Evolutionary conservation across 495 filamentous ascomycete species (phyloP), one percentile per base, ranked within the genome.

Genomic region (Endocarpon pusillum): DNA sequence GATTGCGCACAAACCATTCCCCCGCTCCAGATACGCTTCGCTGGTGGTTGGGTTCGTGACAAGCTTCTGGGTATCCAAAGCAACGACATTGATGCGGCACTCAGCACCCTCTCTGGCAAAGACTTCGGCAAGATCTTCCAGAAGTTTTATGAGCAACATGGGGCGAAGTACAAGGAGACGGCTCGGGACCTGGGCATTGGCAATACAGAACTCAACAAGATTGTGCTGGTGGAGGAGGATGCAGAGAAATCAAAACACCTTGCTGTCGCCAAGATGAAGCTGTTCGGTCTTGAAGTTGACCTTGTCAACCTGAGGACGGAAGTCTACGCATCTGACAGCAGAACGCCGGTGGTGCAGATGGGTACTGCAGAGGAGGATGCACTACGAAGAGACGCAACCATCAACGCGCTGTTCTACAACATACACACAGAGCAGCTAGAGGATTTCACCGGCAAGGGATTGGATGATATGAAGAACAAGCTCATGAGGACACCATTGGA

Each of bases 31-130:
- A 62, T 99, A 12, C 79, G 89, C 9, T 94, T 87, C 56, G 86
- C 91, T 9, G 89, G 89, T 25, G 89, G 89, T n/a, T 99, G 89
- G 89, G 91, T 99, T 19, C 75, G 89, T 24, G 89, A 99, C 62
- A 96, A 94, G 62, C 67, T 99, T 6, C 66, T 99, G 1, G 80
- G 77, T 6, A 58, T 75, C 18, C 60, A 57, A 20, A 89, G 82
- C 49, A 69, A 91, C 49, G 89, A 99, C 44, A 93, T 99, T 41
- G 89, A 99, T 48, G 79, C 87, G 23, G 83, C 79, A 19, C 92
- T 99, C 58, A 89, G 87, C 59, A 76, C 67, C 33, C 89, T 94
- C 84, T 96, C 86, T 0, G 89, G 89, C 27, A 77, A 76, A 44
- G 64, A 77, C 18, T 96, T 94, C 49, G 74, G 70, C 3, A 54